Evolutionary conservation across 2,329 filamentous ascomycete genomes (phyloP).

Genomic region (Fusarium sp.): DNA sequence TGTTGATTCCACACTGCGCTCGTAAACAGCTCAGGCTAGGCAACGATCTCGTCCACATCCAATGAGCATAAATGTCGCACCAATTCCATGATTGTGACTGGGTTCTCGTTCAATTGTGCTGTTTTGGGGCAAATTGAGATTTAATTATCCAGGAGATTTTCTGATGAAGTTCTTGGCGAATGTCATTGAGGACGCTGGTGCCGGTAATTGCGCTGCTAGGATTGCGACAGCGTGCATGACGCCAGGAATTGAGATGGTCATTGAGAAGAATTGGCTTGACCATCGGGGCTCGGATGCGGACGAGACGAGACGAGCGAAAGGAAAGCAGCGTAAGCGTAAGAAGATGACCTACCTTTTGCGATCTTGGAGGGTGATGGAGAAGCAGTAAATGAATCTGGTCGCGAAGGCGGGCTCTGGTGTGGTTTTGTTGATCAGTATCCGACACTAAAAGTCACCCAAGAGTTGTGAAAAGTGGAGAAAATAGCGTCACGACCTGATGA

Average conservation of each 20-base stretch:
- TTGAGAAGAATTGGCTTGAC: conserved; percentile 27
- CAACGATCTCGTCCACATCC: conserved; percentile 15
- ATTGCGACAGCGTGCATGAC: conserved; percentile 30
- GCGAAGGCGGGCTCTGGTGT: conserved; percentile 49
- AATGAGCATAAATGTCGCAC: conserved; percentile 21
- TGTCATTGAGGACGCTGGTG: conserved; percentile 22
- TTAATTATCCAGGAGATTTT: conserved; percentile 7
- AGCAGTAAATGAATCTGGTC: conserved; percentile 45
- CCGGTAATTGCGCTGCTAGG: conserved; percentile 23
- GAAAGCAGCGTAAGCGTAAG: conserved; percentile 13
- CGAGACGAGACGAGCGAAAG: conserved; percentile 7
- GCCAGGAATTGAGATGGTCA: conserved; percentile 19
- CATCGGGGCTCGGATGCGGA: conserved; percentile 17
- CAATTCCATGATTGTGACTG: conserved; percentile 23
- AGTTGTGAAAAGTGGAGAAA: conserved; percentile 46
- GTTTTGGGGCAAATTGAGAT: conserved; percentile 7
- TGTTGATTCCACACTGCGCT: not conserved
- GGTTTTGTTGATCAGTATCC: conserved; percentile 51
- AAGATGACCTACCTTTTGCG: conserved; percentile 46
- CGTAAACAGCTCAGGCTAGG: not conserved
- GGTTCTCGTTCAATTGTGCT: conserved; percentile 28
- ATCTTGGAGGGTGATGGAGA: conserved; percentile 51
- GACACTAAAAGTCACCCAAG: conserved; percentile 44
- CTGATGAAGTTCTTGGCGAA: conserved; percentile 23
- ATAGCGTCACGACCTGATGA: conserved; percentile 46